These are phyloP conservation scores for Ophiosphaerella narmari DNA, from an alignment of 2,329 filamentous ascomycete genomes.

Conservation along the genomic window DNA sequence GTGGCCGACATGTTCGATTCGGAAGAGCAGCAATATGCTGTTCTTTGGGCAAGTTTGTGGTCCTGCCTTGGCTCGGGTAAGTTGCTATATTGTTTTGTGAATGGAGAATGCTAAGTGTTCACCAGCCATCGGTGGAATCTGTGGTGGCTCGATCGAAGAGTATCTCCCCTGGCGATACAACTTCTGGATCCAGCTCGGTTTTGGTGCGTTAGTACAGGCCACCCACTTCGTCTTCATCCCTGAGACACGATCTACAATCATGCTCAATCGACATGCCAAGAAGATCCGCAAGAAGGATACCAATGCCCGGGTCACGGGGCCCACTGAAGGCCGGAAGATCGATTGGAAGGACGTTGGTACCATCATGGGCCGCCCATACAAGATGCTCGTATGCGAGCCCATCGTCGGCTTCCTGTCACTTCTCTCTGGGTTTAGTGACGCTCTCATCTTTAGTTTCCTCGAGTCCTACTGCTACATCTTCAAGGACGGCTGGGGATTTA, in stretches of 20 bases:
- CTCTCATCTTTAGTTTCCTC: conserved; percentile 77
- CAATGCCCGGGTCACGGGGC: conserved; percentile 63
- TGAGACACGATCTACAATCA: conserved; percentile 74
- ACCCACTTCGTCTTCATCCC: conserved; percentile 71
- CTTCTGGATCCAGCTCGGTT: conserved; percentile 83
- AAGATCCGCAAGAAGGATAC: conserved; percentile 65
- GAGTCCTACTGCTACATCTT: conserved; percentile 72
- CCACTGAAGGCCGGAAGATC: conserved; percentile 60
- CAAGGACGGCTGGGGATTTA: conserved; percentile 65
- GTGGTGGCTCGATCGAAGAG: conserved; percentile 72
- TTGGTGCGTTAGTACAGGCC: conserved; percentile 70
- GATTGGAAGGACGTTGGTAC: conserved; percentile 48
- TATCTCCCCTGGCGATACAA: conserved; percentile 73
- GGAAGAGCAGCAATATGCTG: conserved; percentile 69
- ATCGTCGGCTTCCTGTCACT: conserved; percentile 73
- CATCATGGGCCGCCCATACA: conserved; percentile 68
- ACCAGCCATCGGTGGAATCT: conserved; percentile 76
- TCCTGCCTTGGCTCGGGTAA: conserved; percentile 67
- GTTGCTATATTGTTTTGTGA: conserved; percentile 34
- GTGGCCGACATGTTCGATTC: conserved; percentile 65
- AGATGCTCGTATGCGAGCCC: conserved; percentile 74
- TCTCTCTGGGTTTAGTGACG: conserved; percentile 73
- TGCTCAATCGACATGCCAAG: conserved; percentile 78
- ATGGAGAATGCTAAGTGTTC: conserved; percentile 51
- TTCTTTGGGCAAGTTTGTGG: conserved; percentile 61